Conservation (phyloP, 768 basidiomycete genomes). For the Podaxis sp. region DNA sequence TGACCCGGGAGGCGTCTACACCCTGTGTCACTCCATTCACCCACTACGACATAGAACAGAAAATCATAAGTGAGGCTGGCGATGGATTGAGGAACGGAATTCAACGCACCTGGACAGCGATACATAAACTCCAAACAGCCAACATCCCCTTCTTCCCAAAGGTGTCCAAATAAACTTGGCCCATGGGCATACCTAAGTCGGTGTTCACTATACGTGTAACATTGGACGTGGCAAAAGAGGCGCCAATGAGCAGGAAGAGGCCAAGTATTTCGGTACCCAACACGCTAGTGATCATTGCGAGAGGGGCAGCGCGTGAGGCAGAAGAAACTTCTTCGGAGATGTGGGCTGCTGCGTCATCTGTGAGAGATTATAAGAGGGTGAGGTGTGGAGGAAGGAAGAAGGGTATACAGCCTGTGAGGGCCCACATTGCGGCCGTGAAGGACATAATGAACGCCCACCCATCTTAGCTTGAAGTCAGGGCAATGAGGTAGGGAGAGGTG, state of each 20-base stretch:
- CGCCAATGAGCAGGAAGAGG: constrained; percentile 53
- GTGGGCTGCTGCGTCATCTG: constrained; percentile 67
- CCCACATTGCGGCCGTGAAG: constrained; percentile 68
- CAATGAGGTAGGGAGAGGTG: neutral
- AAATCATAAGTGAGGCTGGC: neutral
- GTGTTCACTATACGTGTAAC: constrained; percentile 46
- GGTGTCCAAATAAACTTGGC: constrained; percentile 55
- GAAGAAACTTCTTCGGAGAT: constrained; percentile 62
- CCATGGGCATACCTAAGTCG: constrained; percentile 55
- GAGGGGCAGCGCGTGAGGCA: constrained; percentile 54
- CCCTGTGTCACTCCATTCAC: constrained; percentile 66
- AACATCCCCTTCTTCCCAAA: constrained; percentile 63
- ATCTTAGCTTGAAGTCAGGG: constrained; percentile 30
- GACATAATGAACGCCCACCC: constrained; percentile 65
- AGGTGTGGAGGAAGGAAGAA: neutral
- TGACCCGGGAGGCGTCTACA: constrained; percentile 66
- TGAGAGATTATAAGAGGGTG: neutral
- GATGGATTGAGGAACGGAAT: neutral
- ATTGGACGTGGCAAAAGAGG: constrained; percentile 55
- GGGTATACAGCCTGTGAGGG: constrained; percentile 57
- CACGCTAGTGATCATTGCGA: constrained; percentile 59
- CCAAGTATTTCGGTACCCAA: constrained; percentile 51
- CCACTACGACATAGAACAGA: constrained; percentile 33
- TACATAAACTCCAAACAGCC: constrained; percentile 59
- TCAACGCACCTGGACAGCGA: constrained; percentile 31